A percentile compares a stretch with the other conserved stretches of the same genome.
Conservation (phyloP, 768 basidiomycete species). For the Cyathus striatus region DNA sequence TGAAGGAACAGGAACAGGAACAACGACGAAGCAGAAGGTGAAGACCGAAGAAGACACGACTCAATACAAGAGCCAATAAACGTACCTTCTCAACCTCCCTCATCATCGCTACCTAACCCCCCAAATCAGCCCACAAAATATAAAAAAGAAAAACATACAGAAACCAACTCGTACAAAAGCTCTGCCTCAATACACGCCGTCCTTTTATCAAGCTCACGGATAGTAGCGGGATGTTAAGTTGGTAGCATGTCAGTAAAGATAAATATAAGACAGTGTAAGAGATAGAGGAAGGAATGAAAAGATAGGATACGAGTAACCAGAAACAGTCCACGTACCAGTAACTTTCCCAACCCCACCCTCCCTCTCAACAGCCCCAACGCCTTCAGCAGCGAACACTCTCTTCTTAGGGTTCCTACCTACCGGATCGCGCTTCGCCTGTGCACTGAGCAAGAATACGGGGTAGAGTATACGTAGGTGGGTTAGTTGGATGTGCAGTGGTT, state of each 20-base stretch:
- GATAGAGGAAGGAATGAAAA: not conserved
- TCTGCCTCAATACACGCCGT: constrained; percentile 67
- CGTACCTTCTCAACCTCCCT: constrained; percentile 57
- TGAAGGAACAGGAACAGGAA: not conserved
- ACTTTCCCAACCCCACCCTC: constrained; percentile 39
- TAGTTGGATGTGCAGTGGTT: constrained; percentile 47
- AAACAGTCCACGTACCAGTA: constrained; percentile 22
- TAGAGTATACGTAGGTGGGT: constrained; percentile 69
- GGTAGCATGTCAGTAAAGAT: constrained; percentile 4
- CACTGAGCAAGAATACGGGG: constrained; percentile 61
- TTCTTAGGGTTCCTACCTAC: constrained; percentile 72
- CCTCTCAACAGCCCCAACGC: constrained; percentile 43
- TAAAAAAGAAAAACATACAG: constrained; percentile 31
- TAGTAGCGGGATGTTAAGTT: constrained; percentile 49
- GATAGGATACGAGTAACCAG: no score
- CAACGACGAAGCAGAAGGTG: not conserved
- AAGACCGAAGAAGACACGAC: not conserved
- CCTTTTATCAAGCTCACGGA: constrained; percentile 25
- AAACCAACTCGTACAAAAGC: constrained; percentile 62
- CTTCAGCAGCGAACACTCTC: constrained; percentile 64
- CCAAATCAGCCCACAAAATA: not conserved
- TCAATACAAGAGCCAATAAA: no score
- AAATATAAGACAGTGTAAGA: not conserved
- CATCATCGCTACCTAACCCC: constrained; percentile 52
- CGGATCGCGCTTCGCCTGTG: constrained; percentile 64